A percentile compares a stretch with the other conserved stretches of the same genome.
Evolutionary conservation across 805 yeast genomes (phyloP).

Genomic region (Candida mattraensis): DNA sequence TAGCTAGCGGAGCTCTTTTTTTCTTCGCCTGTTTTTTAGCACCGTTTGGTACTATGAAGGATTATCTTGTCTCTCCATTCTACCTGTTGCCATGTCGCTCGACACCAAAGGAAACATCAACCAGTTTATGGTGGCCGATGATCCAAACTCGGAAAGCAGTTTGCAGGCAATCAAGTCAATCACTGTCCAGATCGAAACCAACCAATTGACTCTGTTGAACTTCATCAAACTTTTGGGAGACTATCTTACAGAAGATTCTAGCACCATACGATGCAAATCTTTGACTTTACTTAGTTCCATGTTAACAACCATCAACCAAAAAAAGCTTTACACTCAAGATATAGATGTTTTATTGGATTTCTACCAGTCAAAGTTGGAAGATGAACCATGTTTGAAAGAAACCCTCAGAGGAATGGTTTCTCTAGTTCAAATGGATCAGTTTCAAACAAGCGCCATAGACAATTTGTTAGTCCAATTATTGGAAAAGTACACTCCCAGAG

Average conservation of each 20-base stretch:
- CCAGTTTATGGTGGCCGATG: conserved; percentile 42
- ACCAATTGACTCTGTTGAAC: conserved; percentile 37
- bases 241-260: conserved; percentile 48
- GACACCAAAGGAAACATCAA: conserved; percentile 27
- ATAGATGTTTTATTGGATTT: conserved; percentile 54
- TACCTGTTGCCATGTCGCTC: conserved; percentile 28
- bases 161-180: conserved; percentile 32
- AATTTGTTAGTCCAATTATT: conserved; percentile 38
- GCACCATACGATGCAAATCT: conserved; percentile 39
- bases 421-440: conserved; percentile 52
- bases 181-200: conserved; percentile 25
- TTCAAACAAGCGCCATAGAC: conserved; percentile 37
- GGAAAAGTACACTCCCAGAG: conserved; percentile 52
- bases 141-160: conserved; percentile 32
- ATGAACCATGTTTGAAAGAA: conserved; percentile 51
- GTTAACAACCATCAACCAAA: conserved; percentile 28
- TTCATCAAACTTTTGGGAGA: conserved; percentile 48
- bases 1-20: too few species aligned
- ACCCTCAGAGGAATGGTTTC: conserved; percentile 55
- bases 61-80: too few species aligned
- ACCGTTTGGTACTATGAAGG: too few species aligned
- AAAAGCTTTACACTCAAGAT: conserved; percentile 42
- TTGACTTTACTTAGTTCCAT: conserved; percentile 42
- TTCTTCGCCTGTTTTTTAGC: too few species aligned
- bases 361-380: conserved; percentile 65